Percentiles rank a stretch among this genome's conserved stretches.
These are phyloP conservation scores for Trametes gibbosa DNA, from an alignment of 768 basidiomycete genomes.

Conservation along the genomic window DNA sequence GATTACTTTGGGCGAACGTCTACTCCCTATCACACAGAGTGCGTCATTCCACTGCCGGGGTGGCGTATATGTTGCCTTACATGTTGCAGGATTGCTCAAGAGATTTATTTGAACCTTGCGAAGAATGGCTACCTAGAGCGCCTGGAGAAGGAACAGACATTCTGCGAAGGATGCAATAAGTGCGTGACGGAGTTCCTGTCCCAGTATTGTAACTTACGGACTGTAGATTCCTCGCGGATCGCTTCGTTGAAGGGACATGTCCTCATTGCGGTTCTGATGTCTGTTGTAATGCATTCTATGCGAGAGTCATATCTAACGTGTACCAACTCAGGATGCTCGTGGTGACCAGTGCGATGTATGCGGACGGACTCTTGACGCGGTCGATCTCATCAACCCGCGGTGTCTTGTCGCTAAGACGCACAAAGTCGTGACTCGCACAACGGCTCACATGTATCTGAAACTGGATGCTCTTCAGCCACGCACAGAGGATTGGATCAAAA, in stretches of 20 bases:
- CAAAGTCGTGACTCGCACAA: conserved; percentile 67
- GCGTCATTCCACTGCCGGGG: conserved; percentile 22
- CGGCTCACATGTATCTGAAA: conserved; percentile 90
- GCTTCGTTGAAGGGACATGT: conserved; percentile 97
- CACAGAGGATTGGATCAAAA: conserved; percentile 86
- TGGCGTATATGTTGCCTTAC: background rate
- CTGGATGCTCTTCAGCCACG: conserved; percentile 79
- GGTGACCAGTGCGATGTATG: conserved; percentile 98
- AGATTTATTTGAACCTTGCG: conserved; percentile 81
- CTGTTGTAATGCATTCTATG: conserved; percentile 22
- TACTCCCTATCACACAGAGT: conserved; percentile 87
- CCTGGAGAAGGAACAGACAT: conserved; percentile 90
- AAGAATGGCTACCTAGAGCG: conserved; percentile 75
- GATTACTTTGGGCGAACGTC: conserved; percentile 97
- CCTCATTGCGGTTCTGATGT: conserved; percentile 89
- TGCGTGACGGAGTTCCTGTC: conserved; percentile 32
- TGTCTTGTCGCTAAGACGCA: conserved; percentile 86
- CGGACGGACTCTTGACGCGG: conserved; percentile 86
- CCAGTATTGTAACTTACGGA: conserved; percentile 13
- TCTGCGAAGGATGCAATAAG: conserved; percentile 90
- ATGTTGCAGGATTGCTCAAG: conserved; percentile 75
- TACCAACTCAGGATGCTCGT: conserved; percentile 73
- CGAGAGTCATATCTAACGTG: background rate
- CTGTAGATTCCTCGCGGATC: conserved; percentile 87
- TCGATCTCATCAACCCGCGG: conserved; percentile 92